Conservation (phyloP, 352 stramenopile genomes). For the Sclerospora graminicola region DNA sequence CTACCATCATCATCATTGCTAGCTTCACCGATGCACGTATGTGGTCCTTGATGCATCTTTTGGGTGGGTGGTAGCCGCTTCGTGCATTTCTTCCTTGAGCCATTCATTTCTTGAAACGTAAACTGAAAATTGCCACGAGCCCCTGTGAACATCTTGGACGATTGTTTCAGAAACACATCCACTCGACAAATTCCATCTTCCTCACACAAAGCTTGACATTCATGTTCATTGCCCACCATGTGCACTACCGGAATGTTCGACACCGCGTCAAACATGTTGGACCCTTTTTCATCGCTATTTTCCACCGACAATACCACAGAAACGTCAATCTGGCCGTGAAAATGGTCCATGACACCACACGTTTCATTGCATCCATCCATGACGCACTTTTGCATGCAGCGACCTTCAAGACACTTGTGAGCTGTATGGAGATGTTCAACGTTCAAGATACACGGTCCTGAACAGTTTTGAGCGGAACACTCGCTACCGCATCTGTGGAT, state of each 20-base stretch:
- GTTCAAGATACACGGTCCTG: conserved; percentile 35
- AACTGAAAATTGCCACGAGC: conserved; percentile 53
- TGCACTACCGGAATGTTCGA: conserved; percentile 37
- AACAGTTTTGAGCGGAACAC: conserved; percentile 36
- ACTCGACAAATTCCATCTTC: conserved; percentile 58
- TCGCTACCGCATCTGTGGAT: conserved; percentile 45
- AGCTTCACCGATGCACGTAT: conserved; percentile 32
- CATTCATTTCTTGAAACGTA: conserved; percentile 77
- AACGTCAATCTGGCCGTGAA: conserved; percentile 46
- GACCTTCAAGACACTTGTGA: conserved; percentile 54
- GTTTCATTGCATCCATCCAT: conserved; percentile 48
- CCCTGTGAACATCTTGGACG: conserved; percentile 53
- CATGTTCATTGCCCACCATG: conserved; percentile 46
- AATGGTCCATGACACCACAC: conserved; percentile 47
- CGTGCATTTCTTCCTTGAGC: conserved; percentile 48
- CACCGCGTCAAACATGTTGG: conserved; percentile 27
- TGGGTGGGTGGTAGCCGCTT: conserved; percentile 27
- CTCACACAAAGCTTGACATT: conserved; percentile 40
- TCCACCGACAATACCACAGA: conserved; percentile 40
- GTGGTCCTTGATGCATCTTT: conserved; percentile 29
- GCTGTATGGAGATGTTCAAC: conserved; percentile 35
- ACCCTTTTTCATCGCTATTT: conserved; percentile 25
- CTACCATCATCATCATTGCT: conserved; percentile 6
- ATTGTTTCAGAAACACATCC: conserved; percentile 60
- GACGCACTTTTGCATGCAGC: conserved; percentile 45